Evolutionary conservation across 805 yeast genomes (phyloP).

Genomic region (Wickerhamiella domercqiae): DNA sequence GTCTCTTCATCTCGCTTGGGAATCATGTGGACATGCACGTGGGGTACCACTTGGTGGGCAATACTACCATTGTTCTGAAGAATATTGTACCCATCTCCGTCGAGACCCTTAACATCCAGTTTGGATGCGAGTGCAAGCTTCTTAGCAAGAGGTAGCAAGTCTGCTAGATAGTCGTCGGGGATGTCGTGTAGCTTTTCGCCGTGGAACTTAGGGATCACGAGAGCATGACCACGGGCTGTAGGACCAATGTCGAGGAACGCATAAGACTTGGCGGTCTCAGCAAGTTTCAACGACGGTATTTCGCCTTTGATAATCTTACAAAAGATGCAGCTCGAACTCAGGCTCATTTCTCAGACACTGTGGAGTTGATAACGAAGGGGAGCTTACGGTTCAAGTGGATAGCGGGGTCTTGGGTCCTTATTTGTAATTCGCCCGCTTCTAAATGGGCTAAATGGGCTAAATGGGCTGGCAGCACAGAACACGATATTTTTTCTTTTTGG

Average conservation of each 20-base stretch:
- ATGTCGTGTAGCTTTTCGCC: slow-evolving; percentile 85
- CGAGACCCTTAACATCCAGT: slow-evolving; percentile 37
- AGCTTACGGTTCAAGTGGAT: too few species aligned
- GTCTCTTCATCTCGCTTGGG: slow-evolving; percentile 64
- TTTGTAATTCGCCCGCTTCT: too few species aligned
- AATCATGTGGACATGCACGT: slow-evolving; percentile 91
- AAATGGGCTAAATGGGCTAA: too few species aligned
- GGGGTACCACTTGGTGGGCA: slow-evolving; percentile 93
- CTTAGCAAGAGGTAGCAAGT: slow-evolving; percentile 77
- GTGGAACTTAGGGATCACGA: slow-evolving; percentile 84
- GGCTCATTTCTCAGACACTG: too few species aligned
- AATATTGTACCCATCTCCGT: slow-evolving; percentile 64
- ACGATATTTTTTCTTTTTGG: too few species aligned
- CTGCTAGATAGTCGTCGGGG: slow-evolving; percentile 82
- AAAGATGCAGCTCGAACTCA: slow-evolving; percentile 46
- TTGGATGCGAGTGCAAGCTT: slow-evolving; percentile 62
- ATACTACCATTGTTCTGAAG: slow-evolving; percentile 87
- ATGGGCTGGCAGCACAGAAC: too few species aligned
- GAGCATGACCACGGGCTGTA: slow-evolving; percentile 72
- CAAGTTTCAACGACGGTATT: slow-evolving; percentile 80
- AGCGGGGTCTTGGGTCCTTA: too few species aligned
- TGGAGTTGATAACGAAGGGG: too few species aligned
- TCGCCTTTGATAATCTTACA: slow-evolving; percentile 93
- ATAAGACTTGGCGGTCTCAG: slow-evolving; percentile 64
- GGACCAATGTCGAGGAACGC: slow-evolving; percentile 93